Evolutionary conservation across 768 basidiomycete genomes (phyloP).

Genomic region (Cantharellus anzutake): DNA sequence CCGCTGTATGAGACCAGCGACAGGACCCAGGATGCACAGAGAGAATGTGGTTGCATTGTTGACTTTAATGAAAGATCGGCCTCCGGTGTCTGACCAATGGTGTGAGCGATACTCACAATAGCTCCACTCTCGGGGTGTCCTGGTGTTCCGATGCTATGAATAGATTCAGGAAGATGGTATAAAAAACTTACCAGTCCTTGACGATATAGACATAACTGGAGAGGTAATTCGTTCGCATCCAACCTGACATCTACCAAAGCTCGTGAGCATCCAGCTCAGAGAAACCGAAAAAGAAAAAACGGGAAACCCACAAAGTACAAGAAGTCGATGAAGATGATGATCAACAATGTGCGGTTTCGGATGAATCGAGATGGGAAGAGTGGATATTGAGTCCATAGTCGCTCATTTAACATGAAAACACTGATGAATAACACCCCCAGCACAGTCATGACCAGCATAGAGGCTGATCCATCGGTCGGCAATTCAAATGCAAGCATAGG

Average conservation of each 20-base stretch:
- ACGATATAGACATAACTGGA: background rate
- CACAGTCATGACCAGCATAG: slow-evolving; percentile 31
- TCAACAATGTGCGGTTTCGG: slow-evolving; percentile 26
- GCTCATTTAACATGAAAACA: slow-evolving; percentile 28
- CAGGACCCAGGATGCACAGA: background rate
- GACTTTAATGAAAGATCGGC: background rate
- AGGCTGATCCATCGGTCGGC: too few relatives aligned
- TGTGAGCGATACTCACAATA: background rate
- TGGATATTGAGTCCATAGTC: slow-evolving; percentile 33
- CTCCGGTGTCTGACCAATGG: background rate
- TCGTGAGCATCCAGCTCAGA: background rate
- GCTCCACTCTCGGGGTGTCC: background rate
- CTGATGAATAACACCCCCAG: slow-evolving; percentile 28
- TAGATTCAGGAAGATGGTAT: background rate
- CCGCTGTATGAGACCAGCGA: background rate
- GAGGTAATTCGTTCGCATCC: background rate
- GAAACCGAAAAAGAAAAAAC: background rate
- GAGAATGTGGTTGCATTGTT: background rate
- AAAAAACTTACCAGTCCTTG: background rate
- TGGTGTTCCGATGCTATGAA: background rate
- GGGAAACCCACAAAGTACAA: background rate
- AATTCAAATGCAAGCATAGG: slow-evolving; percentile 16
- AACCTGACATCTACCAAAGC: background rate
- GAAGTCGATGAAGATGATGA: background rate
- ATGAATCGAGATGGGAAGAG: slow-evolving; percentile 43